Evolutionary conservation across 352 stramenopile genomes (phyloP).

Genomic region (Pythium biforme): DNA sequence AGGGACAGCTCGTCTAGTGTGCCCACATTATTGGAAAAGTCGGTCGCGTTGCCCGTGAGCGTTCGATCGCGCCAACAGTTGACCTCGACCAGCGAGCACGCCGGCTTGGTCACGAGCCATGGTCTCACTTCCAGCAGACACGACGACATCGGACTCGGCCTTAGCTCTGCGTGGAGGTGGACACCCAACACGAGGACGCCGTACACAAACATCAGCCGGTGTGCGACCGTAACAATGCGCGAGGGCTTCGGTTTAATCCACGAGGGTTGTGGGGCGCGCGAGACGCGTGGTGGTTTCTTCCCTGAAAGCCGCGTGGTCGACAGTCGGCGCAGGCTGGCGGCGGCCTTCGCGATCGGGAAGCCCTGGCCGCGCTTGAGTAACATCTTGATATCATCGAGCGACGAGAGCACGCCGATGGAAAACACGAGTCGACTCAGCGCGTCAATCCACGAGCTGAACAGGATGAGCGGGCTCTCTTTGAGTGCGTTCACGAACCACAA

Average conservation of each 20-base stretch:
- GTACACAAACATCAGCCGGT: slow-evolving; percentile 14
- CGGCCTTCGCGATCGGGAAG: background rate
- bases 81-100: slow-evolving; percentile 36
- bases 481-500: slow-evolving; percentile 14
- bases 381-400: slow-evolving; percentile 9
- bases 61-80: slow-evolving; percentile 26
- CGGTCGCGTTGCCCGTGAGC: slow-evolving; percentile 19
- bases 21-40: slow-evolving; percentile 23
- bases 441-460: slow-evolving; percentile 21
- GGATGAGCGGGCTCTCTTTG: slow-evolving; percentile 18
- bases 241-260: background rate
- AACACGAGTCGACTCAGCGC: slow-evolving; percentile 15
- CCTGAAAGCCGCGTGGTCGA: background rate
- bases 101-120: slow-evolving; percentile 28
- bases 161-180: slow-evolving; percentile 17
- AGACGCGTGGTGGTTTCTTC: background rate
- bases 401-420: slow-evolving; percentile 16
- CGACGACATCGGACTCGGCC: background rate
- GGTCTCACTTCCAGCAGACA: slow-evolving; percentile 24
- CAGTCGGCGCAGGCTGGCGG: background rate
- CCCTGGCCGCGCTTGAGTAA: slow-evolving; percentile 3
- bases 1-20: slow-evolving; percentile 30
- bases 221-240: background rate
- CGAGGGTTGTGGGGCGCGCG: too few species aligned
- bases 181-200: slow-evolving; percentile 8